Evolutionary conservation across 352 stramenopile genomes (phyloP).

Genomic region (Phytopythium delawarense): DNA sequence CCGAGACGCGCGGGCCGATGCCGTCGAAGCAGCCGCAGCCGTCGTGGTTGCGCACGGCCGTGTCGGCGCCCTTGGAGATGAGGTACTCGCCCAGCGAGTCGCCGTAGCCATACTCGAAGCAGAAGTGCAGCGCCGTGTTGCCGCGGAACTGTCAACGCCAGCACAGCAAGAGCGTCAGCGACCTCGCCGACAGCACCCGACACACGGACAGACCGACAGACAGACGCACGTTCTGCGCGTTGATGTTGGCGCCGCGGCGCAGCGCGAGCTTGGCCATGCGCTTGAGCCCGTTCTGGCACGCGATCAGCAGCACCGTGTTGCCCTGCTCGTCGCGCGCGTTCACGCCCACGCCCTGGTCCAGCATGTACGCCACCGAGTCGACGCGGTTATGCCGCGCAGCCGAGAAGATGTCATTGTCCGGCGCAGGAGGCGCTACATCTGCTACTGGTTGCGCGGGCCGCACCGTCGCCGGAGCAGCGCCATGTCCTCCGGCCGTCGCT

Average conservation of each 20-base stretch:
- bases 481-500: not conserved
- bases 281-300: conserved; percentile 91
- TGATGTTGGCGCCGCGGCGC: conserved; percentile 83
- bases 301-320: conserved; percentile 85
- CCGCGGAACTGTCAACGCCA: conserved; percentile 43
- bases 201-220: not conserved
- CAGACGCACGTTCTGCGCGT: conserved; percentile 68
- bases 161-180: not conserved
- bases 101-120: conserved; percentile 86
- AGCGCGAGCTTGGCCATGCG: conserved; percentile 85
- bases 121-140: conserved; percentile 90
- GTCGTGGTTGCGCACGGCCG: conserved; percentile 61
- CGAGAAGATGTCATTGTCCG: conserved; percentile 85
- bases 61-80: conserved; percentile 84
- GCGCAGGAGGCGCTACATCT: conserved; percentile 10
- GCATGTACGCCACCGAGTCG: conserved; percentile 80
- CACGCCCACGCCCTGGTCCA: conserved; percentile 79
- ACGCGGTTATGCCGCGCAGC: conserved; percentile 79
- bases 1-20: conserved; percentile 33
- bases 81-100: conserved; percentile 87
- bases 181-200: not conserved
- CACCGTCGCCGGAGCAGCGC: not conserved
- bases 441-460: conserved; percentile 10
- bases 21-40: conserved; percentile 62
- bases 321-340: conserved; percentile 74